These are phyloP conservation scores for Pseudozyma tsukubaensis DNA, from an alignment of 1,284 basidiomycete genomes.

Conservation along the genomic window DNA sequence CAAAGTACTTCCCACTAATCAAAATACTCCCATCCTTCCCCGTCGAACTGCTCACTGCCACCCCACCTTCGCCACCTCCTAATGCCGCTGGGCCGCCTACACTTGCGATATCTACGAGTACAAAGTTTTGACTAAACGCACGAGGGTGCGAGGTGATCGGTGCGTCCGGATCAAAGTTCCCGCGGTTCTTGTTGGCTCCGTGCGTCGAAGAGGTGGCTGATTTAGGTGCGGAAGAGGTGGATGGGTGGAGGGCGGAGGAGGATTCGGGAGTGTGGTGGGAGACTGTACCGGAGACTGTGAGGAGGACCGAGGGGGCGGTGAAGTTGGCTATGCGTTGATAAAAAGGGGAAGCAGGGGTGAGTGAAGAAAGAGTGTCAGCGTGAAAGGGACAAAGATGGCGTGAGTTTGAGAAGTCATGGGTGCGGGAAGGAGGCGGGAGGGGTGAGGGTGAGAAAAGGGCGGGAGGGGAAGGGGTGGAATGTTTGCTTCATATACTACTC, in stretches of 20 bases:
- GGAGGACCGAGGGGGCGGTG: conserved; percentile 52
- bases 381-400: conserved; percentile 10
- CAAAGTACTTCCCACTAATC: conserved; percentile 54
- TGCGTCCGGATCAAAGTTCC: conserved; percentile 55
- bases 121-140: conserved; percentile 62
- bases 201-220: conserved; percentile 49
- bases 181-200: conserved; percentile 18
- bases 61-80: conserved; percentile 24
- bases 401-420: background rate
- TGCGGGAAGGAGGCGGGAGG: background rate
- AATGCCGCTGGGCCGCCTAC: background rate
- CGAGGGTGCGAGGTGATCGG: conserved; percentile 57
- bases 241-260: conserved; percentile 29
- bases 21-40: conserved; percentile 42
- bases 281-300: conserved; percentile 61
- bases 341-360: conserved; percentile 1
- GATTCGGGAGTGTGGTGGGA: conserved; percentile 65
- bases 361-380: background rate
- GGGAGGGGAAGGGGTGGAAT: conserved; percentile 13
- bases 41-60: conserved; percentile 15
- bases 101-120: conserved; percentile 48
- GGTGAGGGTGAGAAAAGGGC: background rate
- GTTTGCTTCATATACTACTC: conserved; percentile 65
- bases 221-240: conserved; percentile 55
- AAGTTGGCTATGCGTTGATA: conserved; percentile 32